Evolutionary conservation across 441 rosid genomes (phyloP).

Genomic region (Populus hybrid): DNA sequence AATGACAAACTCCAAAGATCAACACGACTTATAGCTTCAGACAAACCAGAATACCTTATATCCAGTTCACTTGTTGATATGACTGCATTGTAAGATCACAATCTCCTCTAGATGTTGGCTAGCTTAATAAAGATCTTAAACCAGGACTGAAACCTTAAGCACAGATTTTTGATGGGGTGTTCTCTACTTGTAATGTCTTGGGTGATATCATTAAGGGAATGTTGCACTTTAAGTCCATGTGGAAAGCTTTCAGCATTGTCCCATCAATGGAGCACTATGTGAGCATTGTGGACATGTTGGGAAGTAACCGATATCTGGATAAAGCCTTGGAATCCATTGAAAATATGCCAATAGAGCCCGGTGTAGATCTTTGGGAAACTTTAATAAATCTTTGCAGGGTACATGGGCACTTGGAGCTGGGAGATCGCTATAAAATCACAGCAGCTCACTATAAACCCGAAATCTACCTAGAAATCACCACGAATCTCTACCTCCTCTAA

Average conservation of each 20-base stretch:
- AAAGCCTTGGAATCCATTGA: slow-evolving; percentile 75
- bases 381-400: slow-evolving; percentile 67
- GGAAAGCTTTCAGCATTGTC: slow-evolving; percentile 44
- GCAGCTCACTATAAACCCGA: no score
- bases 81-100: slow-evolving; percentile 35
- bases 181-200: slow-evolving; percentile 58
- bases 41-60: no score
- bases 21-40: no score
- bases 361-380: slow-evolving; percentile 64
- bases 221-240: slow-evolving; percentile 72
- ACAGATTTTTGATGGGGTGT: slow-evolving; percentile 50
- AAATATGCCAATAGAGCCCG: slow-evolving; percentile 63
- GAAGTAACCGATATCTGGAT: slow-evolving; percentile 60
- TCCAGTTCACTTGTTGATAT: slow-evolving; percentile 9
- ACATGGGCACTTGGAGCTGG: slow-evolving; percentile 76
- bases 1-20: no score
- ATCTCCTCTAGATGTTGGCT: slow-evolving; percentile 37
- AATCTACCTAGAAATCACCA: no score
- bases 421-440: slow-evolving; percentile 41
- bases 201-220: slow-evolving; percentile 76
- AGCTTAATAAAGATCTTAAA: slow-evolving; percentile 50
- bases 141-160: slow-evolving; percentile 60
- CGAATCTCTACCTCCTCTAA: no score
- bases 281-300: slow-evolving; percentile 63
- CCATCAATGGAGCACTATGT: slow-evolving; percentile 66